Evolutionary conservation across 495 filamentous ascomycete genomes (phyloP), one percentile per base, ranked within the genome.

Genomic region (Penicillium paradoxum): DNA sequence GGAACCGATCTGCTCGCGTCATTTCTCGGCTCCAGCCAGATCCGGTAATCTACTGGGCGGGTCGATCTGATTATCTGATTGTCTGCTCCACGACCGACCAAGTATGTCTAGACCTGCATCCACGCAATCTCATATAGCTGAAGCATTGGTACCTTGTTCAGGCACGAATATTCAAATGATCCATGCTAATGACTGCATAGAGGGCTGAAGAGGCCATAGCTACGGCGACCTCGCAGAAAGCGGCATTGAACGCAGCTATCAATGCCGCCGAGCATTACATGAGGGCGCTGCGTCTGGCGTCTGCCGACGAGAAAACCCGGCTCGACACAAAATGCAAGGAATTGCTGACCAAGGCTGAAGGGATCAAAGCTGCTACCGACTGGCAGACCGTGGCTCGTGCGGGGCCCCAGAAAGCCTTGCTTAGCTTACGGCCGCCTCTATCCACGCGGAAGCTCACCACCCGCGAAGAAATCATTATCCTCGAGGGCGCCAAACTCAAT

Each of bases 261-360:
- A 70, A 79, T 54, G 87, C 87, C 21, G 83, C 81, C 14, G 88
- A 96, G 59, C 68, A 86, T 39, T 89, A 89, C 53, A 89, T 96
- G 83, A 81, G 82, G 61, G 88, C 86, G 1, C 65, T 87, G 47
- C 72, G 73, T 39, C 66, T 83, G 41, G 74, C 83, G 1, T 57
- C 72, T 6, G 69, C 64, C 27, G 56, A 72, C 11, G 68, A 70
- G 17, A 85, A 91, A 22, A 87, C 80, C 51, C 64, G 69, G 10
- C 69, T 93, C 15, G 81, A 81, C 32, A 63, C 68, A 14, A 88
- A 87, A 70, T 88, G 82, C 67, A 78, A 83, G 53, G 75, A 82
- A 43, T 69, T 91, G 45, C 69, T 91, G 21, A 77, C 71, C 1
- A 76, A 79, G 45, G 89, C 87, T 2, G 90, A 95, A 65, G 72